Conservation (phyloP, 768 basidiomycete species). For the Tylopilus rubrobrunneus region DNA sequence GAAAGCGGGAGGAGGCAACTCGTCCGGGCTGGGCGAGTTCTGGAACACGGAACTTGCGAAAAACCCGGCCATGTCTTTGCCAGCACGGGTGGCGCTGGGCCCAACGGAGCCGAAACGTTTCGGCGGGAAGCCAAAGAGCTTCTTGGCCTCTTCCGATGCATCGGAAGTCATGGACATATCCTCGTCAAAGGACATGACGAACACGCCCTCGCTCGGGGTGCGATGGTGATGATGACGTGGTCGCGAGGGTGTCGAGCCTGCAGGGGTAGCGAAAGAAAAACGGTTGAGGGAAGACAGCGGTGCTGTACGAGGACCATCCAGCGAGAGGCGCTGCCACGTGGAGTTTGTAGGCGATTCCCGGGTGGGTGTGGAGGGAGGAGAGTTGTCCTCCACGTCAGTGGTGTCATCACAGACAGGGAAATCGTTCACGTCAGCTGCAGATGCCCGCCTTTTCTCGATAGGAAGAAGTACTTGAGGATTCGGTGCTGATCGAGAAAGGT, state of each 20-base stretch:
- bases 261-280: conserved; percentile 39
- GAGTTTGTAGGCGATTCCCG: conserved; percentile 34
- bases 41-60: conserved; percentile 83
- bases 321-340: conserved; percentile 33
- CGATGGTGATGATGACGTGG: conserved; percentile 49
- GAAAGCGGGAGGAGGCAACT: conserved; percentile 67
- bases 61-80: conserved; percentile 43
- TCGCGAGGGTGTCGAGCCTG: conserved; percentile 34
- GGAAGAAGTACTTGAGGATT: conserved; percentile 33
- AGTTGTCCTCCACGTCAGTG: conserved; percentile 44
- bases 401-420: conserved; percentile 77
- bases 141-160: conserved; percentile 35
- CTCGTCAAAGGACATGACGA: conserved; percentile 72
- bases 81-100: conserved; percentile 20
- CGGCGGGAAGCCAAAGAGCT: conserved; percentile 31
- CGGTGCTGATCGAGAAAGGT: conserved; percentile 52
- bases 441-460: conserved; percentile 31
- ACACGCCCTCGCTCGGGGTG: conserved; percentile 71
- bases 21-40: conserved; percentile 83
- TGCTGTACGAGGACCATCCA: conserved; percentile 48
- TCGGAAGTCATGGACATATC: conserved; percentile 44
- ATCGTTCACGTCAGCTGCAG: conserved; percentile 28
- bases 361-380: conserved; percentile 53
- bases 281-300: conserved; percentile 38
- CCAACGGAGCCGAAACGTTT: conserved; percentile 31